Base-by-base conservation (phyloP, 2,329 filamentous ascomycete genomes). In the Aspergillus viridinutans region DNA sequence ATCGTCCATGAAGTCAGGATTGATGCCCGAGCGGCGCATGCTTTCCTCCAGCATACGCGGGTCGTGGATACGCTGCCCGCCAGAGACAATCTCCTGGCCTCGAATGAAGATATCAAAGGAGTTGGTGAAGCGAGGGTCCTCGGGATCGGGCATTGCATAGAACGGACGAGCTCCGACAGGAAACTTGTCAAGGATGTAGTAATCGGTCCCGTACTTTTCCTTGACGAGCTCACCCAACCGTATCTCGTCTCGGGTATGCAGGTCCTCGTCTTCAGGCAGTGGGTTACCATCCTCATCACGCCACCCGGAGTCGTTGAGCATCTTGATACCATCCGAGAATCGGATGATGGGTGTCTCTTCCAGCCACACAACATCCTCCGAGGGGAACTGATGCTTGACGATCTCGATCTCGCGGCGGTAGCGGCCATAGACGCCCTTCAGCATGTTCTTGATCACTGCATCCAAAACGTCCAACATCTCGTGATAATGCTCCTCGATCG, bases 31-130 rank as follows among this genome's bases (percentile, higher is more conserved):
- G 50, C 83, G 83, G 58, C 82, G 81, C 89, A 97, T 92, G 69
- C 88, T 90, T 65, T 88, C 82, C 48, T 87, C 83, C n/a, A 97
- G 80, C 69, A 90, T 83, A 4, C 81, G 76, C 0, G 89, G 83
- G 60, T 94, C 87, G 71, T 97, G 90, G 61, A 97, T 95, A 83
- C 92, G 91, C 74, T 97, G 92, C 7, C 92, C 92, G 65, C 92
- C 92, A 1, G 90, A 93, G 49, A 93, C 86, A 56, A 97, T 94
- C 72, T 97, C 92, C 69, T 97, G 92, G 0, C 92, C 92, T 29
- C 92, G 88, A 47, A 96, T 83, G 76, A 97, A 97, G 57, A 97
- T 95, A 71, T 97, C 92, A 67, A 96, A 97, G 0, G 92, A 96
- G 71, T 96, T 96, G 52, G 92, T 97, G 71, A 86, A 85, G 35